These are phyloP conservation scores for Penicillium desertorum DNA, from an alignment of 495 filamentous ascomycete species.

Conservation along the genomic window DNA sequence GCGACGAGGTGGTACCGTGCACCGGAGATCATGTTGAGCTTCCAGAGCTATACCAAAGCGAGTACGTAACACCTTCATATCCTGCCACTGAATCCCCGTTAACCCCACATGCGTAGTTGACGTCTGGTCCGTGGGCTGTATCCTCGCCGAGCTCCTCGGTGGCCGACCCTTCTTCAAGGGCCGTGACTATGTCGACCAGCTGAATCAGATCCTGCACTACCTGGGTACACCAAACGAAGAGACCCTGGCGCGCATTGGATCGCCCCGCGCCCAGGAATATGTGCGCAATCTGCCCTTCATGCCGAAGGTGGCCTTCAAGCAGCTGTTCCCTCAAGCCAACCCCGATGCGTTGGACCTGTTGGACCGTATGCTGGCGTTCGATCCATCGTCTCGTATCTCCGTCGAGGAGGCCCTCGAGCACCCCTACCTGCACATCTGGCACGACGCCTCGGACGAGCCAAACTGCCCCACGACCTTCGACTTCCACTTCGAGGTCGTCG, in stretches of 20 bases:
- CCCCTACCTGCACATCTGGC: constrained; percentile 96
- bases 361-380: constrained; percentile 95
- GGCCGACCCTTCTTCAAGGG: constrained; percentile 99
- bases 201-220: constrained; percentile 98
- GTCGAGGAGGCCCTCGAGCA: constrained; percentile 95
- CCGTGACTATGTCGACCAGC: constrained; percentile 96
- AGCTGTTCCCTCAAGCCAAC: constrained; percentile 92
- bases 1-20: constrained; percentile 98
- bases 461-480: constrained; percentile 90
- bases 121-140: constrained; percentile 98
- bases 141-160: constrained; percentile 92
- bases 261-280: constrained; percentile 94
- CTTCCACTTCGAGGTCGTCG: constrained; percentile 95
- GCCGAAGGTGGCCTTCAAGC: constrained; percentile 85
- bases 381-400: constrained; percentile 84
- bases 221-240: constrained; percentile 95
- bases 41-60: constrained; percentile 99
- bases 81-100: background rate
- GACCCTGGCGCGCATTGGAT: constrained; percentile 90
- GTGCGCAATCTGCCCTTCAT: constrained; percentile 97
- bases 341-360: constrained; percentile 93
- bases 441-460: constrained; percentile 94
- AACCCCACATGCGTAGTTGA: constrained; percentile 63
- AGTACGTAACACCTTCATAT: constrained; percentile 59
- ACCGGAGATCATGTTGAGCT: constrained; percentile 98